A percentile compares a stretch with the other conserved stretches of the same genome.
These are phyloP conservation scores for Letharia lupina DNA, from an alignment of 495 filamentous ascomycete species.

Conservation along the genomic window DNA sequence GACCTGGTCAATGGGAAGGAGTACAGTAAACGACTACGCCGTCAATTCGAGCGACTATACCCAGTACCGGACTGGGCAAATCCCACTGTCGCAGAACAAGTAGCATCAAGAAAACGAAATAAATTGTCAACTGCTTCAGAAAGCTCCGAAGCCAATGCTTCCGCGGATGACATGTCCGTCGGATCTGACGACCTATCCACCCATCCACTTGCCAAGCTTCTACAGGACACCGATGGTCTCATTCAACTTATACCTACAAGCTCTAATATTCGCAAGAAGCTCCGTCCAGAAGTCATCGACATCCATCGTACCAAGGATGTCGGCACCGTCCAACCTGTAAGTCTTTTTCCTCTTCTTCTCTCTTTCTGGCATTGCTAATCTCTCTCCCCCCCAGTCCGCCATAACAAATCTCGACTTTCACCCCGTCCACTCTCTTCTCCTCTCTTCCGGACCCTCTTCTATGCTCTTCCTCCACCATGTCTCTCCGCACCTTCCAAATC, in stretches of 20 bases:
- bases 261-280: constrained; percentile 43
- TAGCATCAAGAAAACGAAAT: constrained; percentile 44
- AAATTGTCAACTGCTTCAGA: constrained; percentile 36
- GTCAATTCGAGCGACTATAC: constrained; percentile 73
- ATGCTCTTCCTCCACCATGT: constrained; percentile 85
- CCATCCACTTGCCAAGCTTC: constrained; percentile 69
- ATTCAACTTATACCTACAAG: constrained; percentile 38
- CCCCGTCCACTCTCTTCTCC: constrained; percentile 73
- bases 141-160: constrained; percentile 46
- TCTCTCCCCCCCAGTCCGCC: constrained; percentile 53
- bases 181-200: constrained; percentile 55
- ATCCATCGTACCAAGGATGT: constrained; percentile 68
- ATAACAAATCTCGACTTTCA: constrained; percentile 84
- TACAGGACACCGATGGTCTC: constrained; percentile 56
- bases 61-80: constrained; percentile 74
- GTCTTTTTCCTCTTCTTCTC: constrained; percentile 22
- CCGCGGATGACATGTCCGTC: constrained; percentile 45
- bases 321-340: constrained; percentile 49
- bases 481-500: constrained; percentile 59
- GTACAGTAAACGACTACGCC: constrained; percentile 68
- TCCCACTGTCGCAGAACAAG: constrained; percentile 30
- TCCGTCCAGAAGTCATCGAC: constrained; percentile 80
- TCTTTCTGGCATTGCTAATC: constrained; percentile 24
- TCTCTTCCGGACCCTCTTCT: constrained; percentile 77
- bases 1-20: constrained; percentile 80